Evolutionary conservation across 768 basidiomycete genomes (phyloP).

Genomic region (Suillus spraguei): DNA sequence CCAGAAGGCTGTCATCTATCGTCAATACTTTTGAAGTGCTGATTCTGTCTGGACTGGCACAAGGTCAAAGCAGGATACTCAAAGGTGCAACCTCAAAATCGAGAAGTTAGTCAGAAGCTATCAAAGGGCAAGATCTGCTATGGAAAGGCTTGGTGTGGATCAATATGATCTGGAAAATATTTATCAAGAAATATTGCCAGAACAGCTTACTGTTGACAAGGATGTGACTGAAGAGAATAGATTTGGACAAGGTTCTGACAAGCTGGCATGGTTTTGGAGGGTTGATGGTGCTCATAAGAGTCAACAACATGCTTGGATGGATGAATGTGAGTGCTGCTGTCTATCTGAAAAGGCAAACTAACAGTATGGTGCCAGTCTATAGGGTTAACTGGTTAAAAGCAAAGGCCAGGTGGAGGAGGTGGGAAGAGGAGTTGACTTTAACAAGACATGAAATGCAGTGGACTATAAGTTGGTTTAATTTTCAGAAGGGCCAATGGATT

Average conservation of each 20-base stretch:
- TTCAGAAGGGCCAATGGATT: slow-evolving; percentile 2
- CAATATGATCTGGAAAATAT: background rate
- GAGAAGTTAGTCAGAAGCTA: slow-evolving; percentile 6
- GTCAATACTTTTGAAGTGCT: slow-evolving; percentile 9
- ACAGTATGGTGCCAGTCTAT: background rate
- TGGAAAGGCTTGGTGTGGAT: background rate
- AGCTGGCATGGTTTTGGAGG: slow-evolving; percentile 13
- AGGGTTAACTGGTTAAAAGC: slow-evolving; percentile 17
- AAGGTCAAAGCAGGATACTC: slow-evolving; percentile 10
- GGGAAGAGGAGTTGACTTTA: slow-evolving; percentile 22
- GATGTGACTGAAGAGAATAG: slow-evolving; percentile 17
- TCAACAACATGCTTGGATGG: slow-evolving; percentile 7
- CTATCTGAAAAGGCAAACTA: background rate
- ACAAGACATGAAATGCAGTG: slow-evolving; percentile 23
- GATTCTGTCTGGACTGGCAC: slow-evolving; percentile 7
- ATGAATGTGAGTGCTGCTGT: slow-evolving; percentile 4
- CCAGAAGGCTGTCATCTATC: too few species aligned
- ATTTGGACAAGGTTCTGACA: slow-evolving; percentile 13
- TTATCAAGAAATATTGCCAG: slow-evolving; percentile 8
- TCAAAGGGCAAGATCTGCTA: slow-evolving; percentile 3
- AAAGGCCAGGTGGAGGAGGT: slow-evolving; percentile 19
- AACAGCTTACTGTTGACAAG: slow-evolving; percentile 10
- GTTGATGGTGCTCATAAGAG: background rate
- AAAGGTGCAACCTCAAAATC: background rate
- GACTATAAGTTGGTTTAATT: slow-evolving; percentile 18